Evolutionary conservation across 192 early-diverging fungal genomes (phyloP).

Genomic region (Gaertneriomyces sp.): DNA sequence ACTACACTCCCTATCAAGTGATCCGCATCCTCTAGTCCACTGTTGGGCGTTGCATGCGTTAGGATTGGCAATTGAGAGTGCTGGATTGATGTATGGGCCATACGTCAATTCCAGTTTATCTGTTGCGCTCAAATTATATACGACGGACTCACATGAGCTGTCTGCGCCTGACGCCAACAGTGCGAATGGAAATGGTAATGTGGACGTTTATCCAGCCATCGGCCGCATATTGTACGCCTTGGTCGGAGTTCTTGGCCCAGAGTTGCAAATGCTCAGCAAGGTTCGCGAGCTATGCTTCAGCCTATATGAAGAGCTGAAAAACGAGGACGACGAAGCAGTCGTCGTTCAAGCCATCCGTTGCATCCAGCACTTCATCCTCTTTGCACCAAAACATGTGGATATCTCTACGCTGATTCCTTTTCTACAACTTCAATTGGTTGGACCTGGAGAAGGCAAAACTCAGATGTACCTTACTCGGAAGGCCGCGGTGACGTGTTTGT

Average conservation of each 20-base stretch:
- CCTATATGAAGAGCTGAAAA: conserved; percentile 74
- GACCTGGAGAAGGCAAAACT: conserved; percentile 22
- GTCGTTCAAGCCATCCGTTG: conserved; percentile 82
- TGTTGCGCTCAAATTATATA: conserved; percentile 80
- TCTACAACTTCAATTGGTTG: conserved; percentile 66
- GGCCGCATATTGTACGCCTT: conserved; percentile 87
- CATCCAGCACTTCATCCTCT: conserved; percentile 84
- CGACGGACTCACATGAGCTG: conserved; percentile 83
- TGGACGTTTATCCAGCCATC: conserved; percentile 57
- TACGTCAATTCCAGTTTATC: conserved; percentile 85
- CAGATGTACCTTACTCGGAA: conserved; percentile 64
- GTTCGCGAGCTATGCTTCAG: conserved; percentile 77
- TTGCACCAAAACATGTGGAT: conserved; percentile 74
- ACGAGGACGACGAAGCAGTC: conserved; percentile 71
- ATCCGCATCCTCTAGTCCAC: conserved; percentile 91
- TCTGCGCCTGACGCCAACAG: conserved; percentile 32
- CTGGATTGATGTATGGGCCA: conserved; percentile 87
- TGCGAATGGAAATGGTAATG: conserved; percentile 56
- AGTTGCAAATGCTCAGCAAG: conserved; percentile 68
- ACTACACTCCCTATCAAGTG: conserved; percentile 83
- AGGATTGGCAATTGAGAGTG: conserved; percentile 78
- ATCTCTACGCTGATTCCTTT: conserved; percentile 65
- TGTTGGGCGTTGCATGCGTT: conserved; percentile 87
- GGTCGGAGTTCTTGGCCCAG: conserved; percentile 87
- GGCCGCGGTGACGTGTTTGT: conserved; percentile 77